Evolutionary conservation across 1,284 basidiomycete genomes (phyloP).

Genomic region (Pseudozyma hubeiensis): DNA sequence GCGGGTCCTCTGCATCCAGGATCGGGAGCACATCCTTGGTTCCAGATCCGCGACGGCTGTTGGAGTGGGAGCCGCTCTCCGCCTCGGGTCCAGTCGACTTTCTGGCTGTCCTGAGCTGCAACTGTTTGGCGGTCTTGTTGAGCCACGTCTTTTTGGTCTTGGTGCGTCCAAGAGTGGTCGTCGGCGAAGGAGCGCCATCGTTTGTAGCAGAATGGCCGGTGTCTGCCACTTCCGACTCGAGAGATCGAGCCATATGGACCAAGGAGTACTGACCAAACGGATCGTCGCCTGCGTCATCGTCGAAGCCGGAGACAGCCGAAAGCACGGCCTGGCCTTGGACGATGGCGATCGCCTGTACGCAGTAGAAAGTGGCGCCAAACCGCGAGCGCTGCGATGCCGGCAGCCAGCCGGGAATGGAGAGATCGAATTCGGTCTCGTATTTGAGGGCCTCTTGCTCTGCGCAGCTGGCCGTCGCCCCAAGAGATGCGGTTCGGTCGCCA

Average conservation of each 20-base stretch:
- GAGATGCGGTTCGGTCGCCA: constrained; percentile 9
- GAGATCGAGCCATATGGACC: constrained; percentile 13
- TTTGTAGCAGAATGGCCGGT: not conserved
- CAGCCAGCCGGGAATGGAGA: constrained; percentile 66
- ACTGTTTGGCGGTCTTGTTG: constrained; percentile 56
- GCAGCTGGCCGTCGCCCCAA: not conserved
- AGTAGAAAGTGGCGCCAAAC: constrained; percentile 66
- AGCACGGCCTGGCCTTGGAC: constrained; percentile 40
- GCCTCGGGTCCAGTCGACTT: constrained; percentile 22
- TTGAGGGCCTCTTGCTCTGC: constrained; percentile 19
- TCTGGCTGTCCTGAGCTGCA: constrained; percentile 36
- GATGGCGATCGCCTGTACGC: constrained; percentile 52
- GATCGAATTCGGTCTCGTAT: constrained; percentile 65
- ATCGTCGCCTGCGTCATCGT: constrained; percentile 7
- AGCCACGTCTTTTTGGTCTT: constrained; percentile 55
- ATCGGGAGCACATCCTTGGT: constrained; percentile 13
- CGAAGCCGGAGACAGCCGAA: constrained; percentile 27
- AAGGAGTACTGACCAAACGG: not conserved
- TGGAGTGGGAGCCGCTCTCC: constrained; percentile 1
- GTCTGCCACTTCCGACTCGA: constrained; percentile 27
- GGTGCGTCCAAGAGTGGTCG: not conserved
- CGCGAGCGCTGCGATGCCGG: constrained; percentile 63
- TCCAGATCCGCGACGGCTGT: constrained; percentile 14
- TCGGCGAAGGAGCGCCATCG: constrained; percentile 1
- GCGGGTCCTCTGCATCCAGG: constrained; percentile 11